Percentiles rank a stretch among this genome's conserved stretches.
These are phyloP conservation scores for Suillus discolor DNA, from an alignment of 768 basidiomycete genomes.

Conservation along the genomic window DNA sequence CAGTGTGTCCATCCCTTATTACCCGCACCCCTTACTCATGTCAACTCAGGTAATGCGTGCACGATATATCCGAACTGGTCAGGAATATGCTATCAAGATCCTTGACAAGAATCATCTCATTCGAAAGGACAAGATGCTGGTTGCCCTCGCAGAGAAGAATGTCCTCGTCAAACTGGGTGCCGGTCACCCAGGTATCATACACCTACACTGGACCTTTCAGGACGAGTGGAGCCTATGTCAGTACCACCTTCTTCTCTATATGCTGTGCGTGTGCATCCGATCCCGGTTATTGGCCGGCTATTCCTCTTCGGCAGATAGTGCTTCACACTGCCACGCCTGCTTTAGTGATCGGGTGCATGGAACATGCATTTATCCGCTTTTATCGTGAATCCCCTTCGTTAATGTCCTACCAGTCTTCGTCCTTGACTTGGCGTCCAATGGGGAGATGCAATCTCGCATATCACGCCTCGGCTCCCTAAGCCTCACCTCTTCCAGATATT, in stretches of 20 bases:
- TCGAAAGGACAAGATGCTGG: slow-evolving; percentile 74
- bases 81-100: slow-evolving; percentile 77
- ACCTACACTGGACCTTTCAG: slow-evolving; percentile 83
- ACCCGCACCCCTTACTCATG: slow-evolving; percentile 14
- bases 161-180: slow-evolving; percentile 65
- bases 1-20: slow-evolving; percentile 46
- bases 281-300: slow-evolving; percentile 2
- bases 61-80: slow-evolving; percentile 53
- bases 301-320: not conserved
- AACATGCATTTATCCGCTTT: not conserved
- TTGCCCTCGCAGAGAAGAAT: slow-evolving; percentile 81
- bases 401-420: slow-evolving; percentile 61
- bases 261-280: not conserved
- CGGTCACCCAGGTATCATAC: slow-evolving; percentile 81
- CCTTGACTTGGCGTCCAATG: slow-evolving; percentile 74
- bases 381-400: slow-evolving; percentile 12
- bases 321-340: slow-evolving; percentile 1
- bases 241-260: not conserved
- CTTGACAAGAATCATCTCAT: slow-evolving; percentile 84
- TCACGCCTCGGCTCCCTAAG: slow-evolving; percentile 86
- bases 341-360: not conserved
- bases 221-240: slow-evolving; percentile 78
- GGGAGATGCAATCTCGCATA: slow-evolving; percentile 75
- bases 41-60: slow-evolving; percentile 57
- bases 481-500: slow-evolving; percentile 73